Percentiles rank a stretch among this genome's conserved stretches.
phyloP scores from a whole-genome alignment of 192 early-diverging fungal species.

The Coemansia brasiliensis region DNA sequence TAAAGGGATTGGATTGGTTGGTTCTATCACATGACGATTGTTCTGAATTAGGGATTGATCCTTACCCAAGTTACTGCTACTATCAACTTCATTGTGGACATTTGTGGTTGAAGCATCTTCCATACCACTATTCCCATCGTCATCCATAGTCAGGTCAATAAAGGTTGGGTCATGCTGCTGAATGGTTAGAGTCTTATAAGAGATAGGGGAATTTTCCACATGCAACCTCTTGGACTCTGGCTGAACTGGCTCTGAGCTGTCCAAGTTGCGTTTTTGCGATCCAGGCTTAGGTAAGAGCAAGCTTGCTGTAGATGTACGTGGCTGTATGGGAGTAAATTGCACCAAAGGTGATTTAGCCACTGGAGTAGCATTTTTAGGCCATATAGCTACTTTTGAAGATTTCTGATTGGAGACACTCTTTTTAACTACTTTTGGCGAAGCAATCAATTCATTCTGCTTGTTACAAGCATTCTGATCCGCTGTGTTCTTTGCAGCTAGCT shows the following conservation, averaged over 20 bases:
- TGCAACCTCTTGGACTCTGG: background rate
- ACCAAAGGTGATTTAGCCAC: background rate
- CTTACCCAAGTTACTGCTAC: too few species aligned
- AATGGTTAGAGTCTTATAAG: background rate
- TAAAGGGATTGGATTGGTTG: too few species aligned
- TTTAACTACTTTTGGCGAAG: too few species aligned
- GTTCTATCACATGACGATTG: too few species aligned
- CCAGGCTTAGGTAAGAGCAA: background rate
- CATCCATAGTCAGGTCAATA: slow-evolving; percentile 1
- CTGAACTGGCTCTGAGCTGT: background rate
- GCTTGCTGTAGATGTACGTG: background rate
- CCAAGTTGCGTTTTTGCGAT: background rate
- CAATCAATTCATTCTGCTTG: too few species aligned
- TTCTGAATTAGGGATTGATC: too few species aligned
- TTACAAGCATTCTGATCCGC: too few species aligned
- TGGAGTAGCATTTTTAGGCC: background rate
- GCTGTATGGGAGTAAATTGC: background rate
- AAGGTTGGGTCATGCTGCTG: background rate
- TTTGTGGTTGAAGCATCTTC: too few species aligned
- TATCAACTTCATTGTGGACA: too few species aligned
- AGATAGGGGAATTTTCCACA: background rate
- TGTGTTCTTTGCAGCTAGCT: too few species aligned
- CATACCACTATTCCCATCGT: background rate
- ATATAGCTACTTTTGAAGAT: background rate
- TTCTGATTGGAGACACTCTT: too few species aligned